phyloP scores from a whole-genome alignment of 306 rosid species.

The Quercus gilva region DNA sequence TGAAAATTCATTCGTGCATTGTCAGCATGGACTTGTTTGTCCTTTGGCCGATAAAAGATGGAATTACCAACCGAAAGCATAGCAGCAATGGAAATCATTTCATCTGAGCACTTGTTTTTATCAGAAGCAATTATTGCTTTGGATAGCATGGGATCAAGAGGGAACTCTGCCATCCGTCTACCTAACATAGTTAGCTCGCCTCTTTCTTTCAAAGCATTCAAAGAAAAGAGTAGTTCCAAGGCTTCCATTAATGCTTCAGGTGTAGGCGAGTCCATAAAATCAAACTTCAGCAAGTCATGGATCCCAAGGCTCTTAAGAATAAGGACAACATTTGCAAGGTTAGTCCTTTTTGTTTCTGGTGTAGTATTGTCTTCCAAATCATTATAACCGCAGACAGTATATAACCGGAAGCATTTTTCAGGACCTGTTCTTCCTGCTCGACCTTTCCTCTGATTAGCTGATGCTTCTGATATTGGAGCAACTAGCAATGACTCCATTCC shows the following conservation, averaged over 20 bases:
- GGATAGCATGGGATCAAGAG: constrained; percentile 91
- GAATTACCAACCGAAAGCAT: constrained; percentile 96
- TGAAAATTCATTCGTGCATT: constrained; percentile 90
- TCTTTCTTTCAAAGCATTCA: constrained; percentile 77
- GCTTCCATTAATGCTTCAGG: constrained; percentile 90
- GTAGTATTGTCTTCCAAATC: constrained; percentile 88
- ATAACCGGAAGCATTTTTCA: constrained; percentile 87
- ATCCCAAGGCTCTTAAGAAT: constrained; percentile 87
- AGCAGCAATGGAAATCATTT: constrained; percentile 78
- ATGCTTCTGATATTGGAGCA: constrained; percentile 91
- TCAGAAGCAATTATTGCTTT: constrained; percentile 94
- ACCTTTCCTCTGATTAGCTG: constrained; percentile 92
- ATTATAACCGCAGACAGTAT: constrained; percentile 67
- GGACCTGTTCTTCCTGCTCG: constrained; percentile 97
- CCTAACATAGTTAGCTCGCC: constrained; percentile 92
- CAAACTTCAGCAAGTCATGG: constrained; percentile 74
- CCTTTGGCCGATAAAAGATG: constrained; percentile 89
- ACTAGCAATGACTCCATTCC: constrained; percentile 90
- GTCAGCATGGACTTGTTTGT: constrained; percentile 97
- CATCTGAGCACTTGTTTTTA: constrained; percentile 78
- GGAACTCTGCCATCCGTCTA: constrained; percentile 94
- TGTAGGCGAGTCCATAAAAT: constrained; percentile 98
- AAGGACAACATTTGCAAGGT: constrained; percentile 88
- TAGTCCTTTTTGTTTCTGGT: constrained; percentile 88
- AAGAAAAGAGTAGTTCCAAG: constrained; percentile 78